Conservation (phyloP, 495 filamentous ascomycete species). For the Peziza echinospora region DNA sequence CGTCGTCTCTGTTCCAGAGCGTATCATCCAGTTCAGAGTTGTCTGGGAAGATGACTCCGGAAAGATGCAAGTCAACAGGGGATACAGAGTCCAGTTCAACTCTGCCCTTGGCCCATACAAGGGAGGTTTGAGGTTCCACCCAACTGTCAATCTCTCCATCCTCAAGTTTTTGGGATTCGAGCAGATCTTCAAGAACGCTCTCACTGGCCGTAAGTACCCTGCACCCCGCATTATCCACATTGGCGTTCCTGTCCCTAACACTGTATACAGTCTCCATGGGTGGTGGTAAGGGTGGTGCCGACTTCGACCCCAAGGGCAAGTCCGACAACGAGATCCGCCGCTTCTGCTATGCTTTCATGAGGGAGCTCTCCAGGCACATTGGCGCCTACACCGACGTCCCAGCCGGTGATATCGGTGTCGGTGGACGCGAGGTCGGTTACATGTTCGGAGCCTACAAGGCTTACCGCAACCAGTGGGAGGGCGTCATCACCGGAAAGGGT, state of each 20-base stretch:
- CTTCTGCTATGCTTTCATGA: slow-evolving; percentile 95
- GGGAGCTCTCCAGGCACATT: slow-evolving; percentile 82
- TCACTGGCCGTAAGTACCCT: slow-evolving; percentile 62
- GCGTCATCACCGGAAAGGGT: slow-evolving; percentile 90
- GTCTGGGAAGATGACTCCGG: slow-evolving; percentile 89
- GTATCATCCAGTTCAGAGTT: slow-evolving; percentile 91
- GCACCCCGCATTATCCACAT: background rate
- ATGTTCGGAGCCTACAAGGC: slow-evolving; percentile 91
- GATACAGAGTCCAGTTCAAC: slow-evolving; percentile 98
- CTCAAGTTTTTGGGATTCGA: slow-evolving; percentile 98
- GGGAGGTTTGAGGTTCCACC: slow-evolving; percentile 90
- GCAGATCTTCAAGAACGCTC: slow-evolving; percentile 99
- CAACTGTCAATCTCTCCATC: slow-evolving; percentile 87
- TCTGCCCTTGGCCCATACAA: slow-evolving; percentile 96
- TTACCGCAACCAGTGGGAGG: slow-evolving; percentile 75
- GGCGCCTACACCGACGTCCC: slow-evolving; percentile 91
- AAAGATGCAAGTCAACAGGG: slow-evolving; percentile 79
- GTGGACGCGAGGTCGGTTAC: slow-evolving; percentile 74
- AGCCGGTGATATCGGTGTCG: slow-evolving; percentile 85
- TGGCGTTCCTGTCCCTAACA: slow-evolving; percentile 13
- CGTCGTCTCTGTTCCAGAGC: slow-evolving; percentile 82
- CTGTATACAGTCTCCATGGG: slow-evolving; percentile 66
- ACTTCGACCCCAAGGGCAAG: slow-evolving; percentile 99
- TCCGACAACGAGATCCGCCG: slow-evolving; percentile 90
- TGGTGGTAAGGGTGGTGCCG: slow-evolving; percentile 92